Evolutionary conservation across 1,284 basidiomycete species (phyloP), one percentile per base, ranked within the genome.

Genomic region (Pseudozyma sp.): DNA sequence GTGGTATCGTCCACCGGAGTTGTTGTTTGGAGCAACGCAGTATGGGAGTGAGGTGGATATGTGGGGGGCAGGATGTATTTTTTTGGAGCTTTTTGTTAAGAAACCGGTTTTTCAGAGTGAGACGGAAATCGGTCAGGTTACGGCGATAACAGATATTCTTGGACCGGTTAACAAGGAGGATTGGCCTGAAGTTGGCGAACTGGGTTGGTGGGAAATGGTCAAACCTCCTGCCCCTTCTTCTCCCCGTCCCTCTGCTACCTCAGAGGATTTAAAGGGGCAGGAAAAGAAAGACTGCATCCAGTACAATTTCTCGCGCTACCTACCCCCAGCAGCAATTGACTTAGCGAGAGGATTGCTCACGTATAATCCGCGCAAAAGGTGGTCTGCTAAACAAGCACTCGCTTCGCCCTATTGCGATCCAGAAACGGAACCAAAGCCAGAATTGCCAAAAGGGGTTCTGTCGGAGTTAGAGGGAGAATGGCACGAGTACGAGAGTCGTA

Each of bases 1-100:
- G 49, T 99, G 97, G 97, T 99, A 99, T 86, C 90, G 97, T 49
- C 93, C 94, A 5, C 97, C 96, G 4, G 97, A 99, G 85, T 88
- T 99, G 51, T 87, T 99, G 43, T 91, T 99, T 76, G 97, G 97
- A 16, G 94, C 95, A 51, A 99, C 97, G 1, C 90, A 94, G 19
- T 99, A 99, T 86, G 96, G 95, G 1, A 91, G 94, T 2, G 97
- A 97, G 82, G 96, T 99, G n/a, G 97, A 99, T 83, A 97, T 97
- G 91, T 99, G 97, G 97, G 97, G 95, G 83, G 97, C 96, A 12
- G 97, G 97, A 31, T 99, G 96, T 85, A 99, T 99, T 82, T 98
- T 99, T 91, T 89, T 99, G 40, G 97, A 99, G 86, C 88, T 99
- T 7, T 99, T 94, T 85, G 93, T 92, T 18, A 93, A 93, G 85